Evolutionary conservation across 2,329 filamentous ascomycete species (phyloP), one percentile per base, ranked within the genome.

Genomic region (Xylariaceae sp.): DNA sequence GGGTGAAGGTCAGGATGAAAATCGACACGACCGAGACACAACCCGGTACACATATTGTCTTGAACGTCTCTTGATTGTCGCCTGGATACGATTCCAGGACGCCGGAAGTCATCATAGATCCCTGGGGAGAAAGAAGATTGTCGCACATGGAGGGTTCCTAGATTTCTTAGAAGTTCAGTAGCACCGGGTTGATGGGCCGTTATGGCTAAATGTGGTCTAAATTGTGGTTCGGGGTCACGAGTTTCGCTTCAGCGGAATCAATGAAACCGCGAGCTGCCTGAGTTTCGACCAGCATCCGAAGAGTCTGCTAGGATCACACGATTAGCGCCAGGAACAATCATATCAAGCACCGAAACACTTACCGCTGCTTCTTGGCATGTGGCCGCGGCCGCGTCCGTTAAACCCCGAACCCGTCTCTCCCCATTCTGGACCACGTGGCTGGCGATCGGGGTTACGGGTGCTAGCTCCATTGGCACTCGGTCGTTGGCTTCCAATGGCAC

Each of bases 351-450:
- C 13, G 10, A 8, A 50, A 7, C 17, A 77, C 80, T 73, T 74
- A 83, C 82, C 84, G 71, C 84, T 87, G 58, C 82, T 80, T 61
- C 84, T 79, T 64, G 83, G 80, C 71, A 80, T 79, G 69, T 88
- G 85, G 18, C 85, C 85, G 53, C 84, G 81, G 61, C 73, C 74
- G 59, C 84, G 82, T 17, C 75, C 74, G 44, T 73, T 76, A 66
- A 87, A 87, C 1, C 82, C 83, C 52, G 69, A 54, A 70, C 70
- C 35, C 73, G 75, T 50, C 74, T 75, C 70, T 39, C 85, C 83
- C 84, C 84, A 87, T 68, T 84, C 82, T 1, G 85, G 84, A 30
- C 83, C 83, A 30, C 83, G 79, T n/a, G 84, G 84, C 72, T 88
- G 84, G 60, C 84, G 77, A 65, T 87, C 84, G 2, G 83, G 83